phyloP scores from a whole-genome alignment of 257 asterid genomes.

The Fraxinus excelsior region DNA sequence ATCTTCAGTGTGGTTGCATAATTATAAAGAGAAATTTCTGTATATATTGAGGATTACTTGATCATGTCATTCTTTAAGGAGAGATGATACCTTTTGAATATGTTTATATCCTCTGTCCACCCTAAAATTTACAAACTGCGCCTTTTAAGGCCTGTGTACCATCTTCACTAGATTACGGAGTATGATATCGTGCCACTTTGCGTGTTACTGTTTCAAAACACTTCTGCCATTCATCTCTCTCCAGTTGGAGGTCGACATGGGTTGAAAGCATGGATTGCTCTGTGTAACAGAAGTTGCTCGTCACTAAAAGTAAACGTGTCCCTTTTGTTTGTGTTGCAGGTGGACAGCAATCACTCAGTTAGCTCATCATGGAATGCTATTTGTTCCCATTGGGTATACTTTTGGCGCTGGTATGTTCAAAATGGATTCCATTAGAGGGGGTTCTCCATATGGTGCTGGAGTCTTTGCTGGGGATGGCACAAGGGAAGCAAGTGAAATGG shows the following conservation, averaged over 20 bases:
- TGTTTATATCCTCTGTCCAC: not conserved
- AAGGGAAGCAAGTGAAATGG: constrained; percentile 41
- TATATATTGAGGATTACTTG: not conserved
- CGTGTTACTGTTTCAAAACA: not conserved
- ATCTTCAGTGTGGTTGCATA: too few relatives aligned
- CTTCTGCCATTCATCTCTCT: not conserved
- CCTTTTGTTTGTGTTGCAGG: constrained; percentile 33
- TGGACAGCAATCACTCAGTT: constrained; percentile 83
- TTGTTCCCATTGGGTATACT: constrained; percentile 78
- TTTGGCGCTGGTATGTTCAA: constrained; percentile 87
- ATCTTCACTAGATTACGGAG: not conserved
- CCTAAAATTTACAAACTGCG: not conserved
- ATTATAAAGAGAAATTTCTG: too few relatives aligned
- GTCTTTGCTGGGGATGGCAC: constrained; percentile 49
- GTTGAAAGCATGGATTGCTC: not conserved
- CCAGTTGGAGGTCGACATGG: not conserved
- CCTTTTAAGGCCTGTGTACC: not conserved
- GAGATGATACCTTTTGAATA: not conserved
- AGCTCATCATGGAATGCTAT: constrained; percentile 84
- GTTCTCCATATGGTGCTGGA: constrained; percentile 55
- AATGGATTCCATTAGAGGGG: constrained; percentile 67
- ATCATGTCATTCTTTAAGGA: not conserved
- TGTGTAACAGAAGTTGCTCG: not conserved
- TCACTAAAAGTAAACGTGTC: not conserved
- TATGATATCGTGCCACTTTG: not conserved